Evolutionary conservation across 352 stramenopile genomes (phyloP), one percentile per base, ranked within the genome.

Genomic region (Globisporangium emineosum): DNA sequence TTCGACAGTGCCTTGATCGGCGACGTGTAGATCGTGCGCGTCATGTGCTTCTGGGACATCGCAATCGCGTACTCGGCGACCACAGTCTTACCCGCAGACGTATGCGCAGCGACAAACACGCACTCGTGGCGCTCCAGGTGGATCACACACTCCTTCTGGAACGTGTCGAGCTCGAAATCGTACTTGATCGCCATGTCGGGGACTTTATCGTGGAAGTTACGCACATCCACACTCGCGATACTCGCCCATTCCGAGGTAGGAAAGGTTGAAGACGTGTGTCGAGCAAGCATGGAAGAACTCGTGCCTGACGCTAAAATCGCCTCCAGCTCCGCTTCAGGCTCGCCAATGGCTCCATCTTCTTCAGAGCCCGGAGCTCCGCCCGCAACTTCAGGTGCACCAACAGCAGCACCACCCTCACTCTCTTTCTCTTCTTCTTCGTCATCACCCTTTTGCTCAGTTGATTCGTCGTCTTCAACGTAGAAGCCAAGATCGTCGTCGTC

Each of bases 1-100:
- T 99, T 99, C 19, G 86, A 98, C 37, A 99, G 75, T 40, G 97
- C 97, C 72, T 99, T 99, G 68, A 99, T 99, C 0, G 97, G 97
- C 37, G 92, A 98, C 25, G 97, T 99, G 79, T 99, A 99, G 60
- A 99, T 97, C 33, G 86, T 96, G 45, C 96, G 81, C 27, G 81
- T 92, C 76, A 92, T 92, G 73, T 95, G 82, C 64, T 94, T 91
- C 63, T 97, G 80, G 2, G 91, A 94, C 77, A 98, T 89, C 0
- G 94, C 96, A 67, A 99, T 98, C 17, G 97, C 97, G 73, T 99
- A 99, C 68, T 99, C 97, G n/a, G 97, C 97, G 9, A 98, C 83
- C 5, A 99, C 96, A 2, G 97, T 99, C 81, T 99, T 99, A 19
- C 97, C 97, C 12, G 96, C 96, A 0, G 91, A 98, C 5, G 97